These are phyloP conservation scores for Dillenia suffruticosa DNA, from an alignment of 164 flowering plant genomes.

Conservation along the genomic window DNA sequence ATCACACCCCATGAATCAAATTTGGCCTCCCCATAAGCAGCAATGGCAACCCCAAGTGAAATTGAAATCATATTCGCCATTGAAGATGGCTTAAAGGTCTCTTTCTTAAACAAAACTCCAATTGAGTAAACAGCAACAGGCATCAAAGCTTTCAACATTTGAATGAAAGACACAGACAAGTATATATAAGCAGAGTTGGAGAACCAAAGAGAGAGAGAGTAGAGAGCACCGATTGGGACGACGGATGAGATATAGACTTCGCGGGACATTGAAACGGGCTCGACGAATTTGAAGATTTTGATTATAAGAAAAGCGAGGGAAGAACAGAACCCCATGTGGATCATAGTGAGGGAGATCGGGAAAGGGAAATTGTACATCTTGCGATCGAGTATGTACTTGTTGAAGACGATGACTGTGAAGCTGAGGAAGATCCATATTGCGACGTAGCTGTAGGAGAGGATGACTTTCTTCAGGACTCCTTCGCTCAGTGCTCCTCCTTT, in stretches of 20 bases:
- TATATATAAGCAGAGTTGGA: conserved; percentile 47
- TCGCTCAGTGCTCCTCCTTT: conserved; percentile 33
- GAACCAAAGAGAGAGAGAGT: conserved; percentile 38
- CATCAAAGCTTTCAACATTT: conserved; percentile 51
- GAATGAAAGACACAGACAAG: conserved; percentile 44
- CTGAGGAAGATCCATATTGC: conserved; percentile 44
- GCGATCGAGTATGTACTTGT: conserved; percentile 51
- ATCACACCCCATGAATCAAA: conserved; percentile 35
- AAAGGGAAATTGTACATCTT: conserved; percentile 49
- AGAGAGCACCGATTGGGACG: conserved; percentile 44
- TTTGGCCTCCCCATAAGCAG: conserved; percentile 47
- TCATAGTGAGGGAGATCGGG: conserved; percentile 47
- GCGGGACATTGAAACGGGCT: conserved; percentile 35
- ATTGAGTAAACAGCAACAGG: conserved; percentile 51
- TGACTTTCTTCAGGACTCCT: conserved; percentile 29
- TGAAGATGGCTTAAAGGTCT: conserved; percentile 20
- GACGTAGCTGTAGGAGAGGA: conserved; percentile 42
- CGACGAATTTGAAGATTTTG: conserved; percentile 33
- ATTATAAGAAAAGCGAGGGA: conserved; percentile 34
- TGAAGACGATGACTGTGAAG: conserved; percentile 49
- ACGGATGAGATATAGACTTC: conserved; percentile 37
- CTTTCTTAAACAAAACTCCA: conserved; percentile 27
- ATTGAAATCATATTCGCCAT: conserved; percentile 42
- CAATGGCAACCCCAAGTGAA: conserved; percentile 42
- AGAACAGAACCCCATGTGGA: conserved; percentile 46